These are phyloP conservation scores for Solanum habrochaites DNA, from an alignment of 257 asterid genomes.

Conservation along the genomic window DNA sequence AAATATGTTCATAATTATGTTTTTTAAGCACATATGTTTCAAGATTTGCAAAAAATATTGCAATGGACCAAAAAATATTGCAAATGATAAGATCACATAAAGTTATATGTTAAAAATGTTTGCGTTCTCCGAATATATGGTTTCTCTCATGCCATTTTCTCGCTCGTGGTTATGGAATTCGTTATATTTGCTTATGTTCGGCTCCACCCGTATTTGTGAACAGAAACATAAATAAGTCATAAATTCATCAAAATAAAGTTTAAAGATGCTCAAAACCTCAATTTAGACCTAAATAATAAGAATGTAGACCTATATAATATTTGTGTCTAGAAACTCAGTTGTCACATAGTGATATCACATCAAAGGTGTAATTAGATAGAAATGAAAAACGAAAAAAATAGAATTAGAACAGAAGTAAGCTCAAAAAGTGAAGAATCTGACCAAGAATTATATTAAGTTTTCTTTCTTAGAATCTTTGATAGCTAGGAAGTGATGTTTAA, in stretches of 20 bases:
- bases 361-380: too few relatives aligned
- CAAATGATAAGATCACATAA: background rate
- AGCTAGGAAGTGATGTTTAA: background rate
- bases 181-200: too few relatives aligned
- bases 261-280: too few relatives aligned
- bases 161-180: too few relatives aligned
- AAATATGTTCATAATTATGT: background rate
- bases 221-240: background rate
- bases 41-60: too few relatives aligned
- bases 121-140: too few relatives aligned
- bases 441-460: background rate
- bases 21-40: too few relatives aligned
- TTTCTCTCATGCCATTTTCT: too few relatives aligned
- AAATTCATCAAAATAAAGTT: background rate
- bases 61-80: too few relatives aligned
- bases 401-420: background rate
- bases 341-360: background rate
- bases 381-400: too few relatives aligned
- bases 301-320: too few relatives aligned
- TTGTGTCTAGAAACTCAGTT: background rate
- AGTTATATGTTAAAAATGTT: too few relatives aligned
- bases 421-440: background rate
- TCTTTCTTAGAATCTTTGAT: background rate
- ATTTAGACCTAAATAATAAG: background rate
- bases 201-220: background rate